Conservation (phyloP, 306 rosid genomes). For the Lagenaria siceraria region DNA sequence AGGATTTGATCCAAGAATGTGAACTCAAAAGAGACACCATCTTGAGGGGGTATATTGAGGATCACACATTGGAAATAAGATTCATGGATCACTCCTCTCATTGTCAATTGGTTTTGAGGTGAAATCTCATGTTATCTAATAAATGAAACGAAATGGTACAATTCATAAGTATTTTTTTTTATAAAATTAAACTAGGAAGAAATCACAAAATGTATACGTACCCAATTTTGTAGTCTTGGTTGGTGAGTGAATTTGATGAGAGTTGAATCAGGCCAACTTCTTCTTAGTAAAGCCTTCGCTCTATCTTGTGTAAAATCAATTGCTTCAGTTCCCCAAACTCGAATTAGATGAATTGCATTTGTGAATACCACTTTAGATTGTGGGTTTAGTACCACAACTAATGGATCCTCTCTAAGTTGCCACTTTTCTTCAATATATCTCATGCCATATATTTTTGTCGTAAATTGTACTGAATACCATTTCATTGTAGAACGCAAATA, state of each 20-base stretch:
- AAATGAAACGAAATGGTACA: too few relatives aligned
- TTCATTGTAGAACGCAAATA: slow-evolving; percentile 30
- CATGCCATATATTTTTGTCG: slow-evolving; percentile 20
- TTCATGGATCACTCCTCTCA: too few relatives aligned
- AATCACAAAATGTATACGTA: neutral
- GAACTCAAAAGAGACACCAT: too few relatives aligned
- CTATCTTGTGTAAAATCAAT: slow-evolving; percentile 17
- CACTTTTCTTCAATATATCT: slow-evolving; percentile 38
- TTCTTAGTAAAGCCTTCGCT: neutral
- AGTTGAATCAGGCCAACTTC: neutral
- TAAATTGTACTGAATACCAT: slow-evolving; percentile 31
- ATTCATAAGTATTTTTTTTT: too few relatives aligned
- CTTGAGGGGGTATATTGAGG: too few relatives aligned
- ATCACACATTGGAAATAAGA: too few relatives aligned
- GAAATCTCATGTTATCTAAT: too few relatives aligned
- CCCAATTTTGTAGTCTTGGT: slow-evolving; percentile 14
- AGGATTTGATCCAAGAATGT: too few relatives aligned
- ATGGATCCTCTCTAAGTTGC: slow-evolving; percentile 36
- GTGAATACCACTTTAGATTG: slow-evolving; percentile 26
- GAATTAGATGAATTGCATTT: slow-evolving; percentile 40
- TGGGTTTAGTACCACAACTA: slow-evolving; percentile 20
- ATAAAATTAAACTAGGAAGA: too few relatives aligned
- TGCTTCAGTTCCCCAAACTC: slow-evolving; percentile 31
- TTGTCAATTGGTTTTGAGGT: too few relatives aligned
- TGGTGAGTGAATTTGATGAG: slow-evolving; percentile 6